A percentile compares a stretch with the other conserved stretches of the same genome.
phyloP scores from a whole-genome alignment of 1,284 basidiomycete genomes.

The Fistulinella cinereoalba region DNA sequence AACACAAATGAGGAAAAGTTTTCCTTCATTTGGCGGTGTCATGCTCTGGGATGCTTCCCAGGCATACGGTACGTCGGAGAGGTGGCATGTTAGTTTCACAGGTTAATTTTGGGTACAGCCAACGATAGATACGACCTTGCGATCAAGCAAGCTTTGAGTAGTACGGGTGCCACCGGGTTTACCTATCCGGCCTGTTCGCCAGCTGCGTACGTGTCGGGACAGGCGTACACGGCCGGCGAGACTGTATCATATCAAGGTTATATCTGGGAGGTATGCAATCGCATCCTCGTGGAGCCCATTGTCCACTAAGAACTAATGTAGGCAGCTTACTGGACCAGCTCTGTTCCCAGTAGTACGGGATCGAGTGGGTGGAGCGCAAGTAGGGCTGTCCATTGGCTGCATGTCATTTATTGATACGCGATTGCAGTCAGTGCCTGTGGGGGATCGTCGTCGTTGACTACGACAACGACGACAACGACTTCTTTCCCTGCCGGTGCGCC shows the following conservation, averaged over 20 bases:
- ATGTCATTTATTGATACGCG: constrained; percentile 1
- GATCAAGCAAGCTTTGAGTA: constrained; percentile 58
- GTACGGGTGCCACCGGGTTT: constrained; percentile 65
- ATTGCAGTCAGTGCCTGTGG: constrained; percentile 49
- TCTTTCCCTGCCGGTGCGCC: constrained; percentile 1
- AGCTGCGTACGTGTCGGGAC: constrained; percentile 49
- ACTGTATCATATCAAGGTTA: constrained; percentile 58
- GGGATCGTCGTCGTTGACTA: constrained; percentile 16
- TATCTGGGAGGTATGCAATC: constrained; percentile 55
- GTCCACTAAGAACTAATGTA: constrained; percentile 21
- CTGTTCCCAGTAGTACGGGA: constrained; percentile 46
- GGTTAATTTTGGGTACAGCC: constrained; percentile 34
- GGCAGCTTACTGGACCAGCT: constrained; percentile 59
- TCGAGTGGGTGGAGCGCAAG: constrained; percentile 64
- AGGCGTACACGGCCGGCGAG: constrained; percentile 48
- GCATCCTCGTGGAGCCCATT: not conserved
- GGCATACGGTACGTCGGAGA: constrained; percentile 50
- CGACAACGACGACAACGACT: constrained; percentile 15
- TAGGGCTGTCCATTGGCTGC: constrained; percentile 34
- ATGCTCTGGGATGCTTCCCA: constrained; percentile 75
- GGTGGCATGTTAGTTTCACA: not conserved
- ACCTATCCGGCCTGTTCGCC: constrained; percentile 60
- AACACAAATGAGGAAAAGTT: constrained; percentile 54
- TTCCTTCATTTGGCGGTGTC: constrained; percentile 69
- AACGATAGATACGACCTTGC: constrained; percentile 59